Base-by-base conservation (phyloP, 176 grass and related monocot genomes). In the Carex myosuroides region DNA sequence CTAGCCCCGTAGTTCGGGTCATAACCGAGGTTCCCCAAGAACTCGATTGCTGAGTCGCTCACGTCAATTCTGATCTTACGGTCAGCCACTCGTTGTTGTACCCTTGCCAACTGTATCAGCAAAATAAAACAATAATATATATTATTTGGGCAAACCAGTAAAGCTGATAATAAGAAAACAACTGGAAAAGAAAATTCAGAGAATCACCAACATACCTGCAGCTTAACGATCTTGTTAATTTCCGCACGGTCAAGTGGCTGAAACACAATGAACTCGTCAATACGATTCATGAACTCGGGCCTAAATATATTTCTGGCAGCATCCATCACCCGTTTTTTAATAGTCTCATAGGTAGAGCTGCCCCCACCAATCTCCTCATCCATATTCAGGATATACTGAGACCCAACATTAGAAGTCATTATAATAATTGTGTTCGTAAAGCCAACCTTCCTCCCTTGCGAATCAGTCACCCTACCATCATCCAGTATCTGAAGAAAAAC, bases 341-440 rank as follows among this genome's bases (percentile, higher is more conserved):
- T 99, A 82, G 76, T 88, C 70, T 99, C 96, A 39, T 99, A 99
- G 18, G 93, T 57, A 18, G 50, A 87, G 14, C 21, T 66, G 80
- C 90, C 91, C 32, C 64, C 83, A 55, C 85, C 96, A 64, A 70
- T 81, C 55, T 95, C 96, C 8, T 91, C 91, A 1, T 90, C 92
- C 93, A 94, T 99, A 79, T 99, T 95, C 53, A 99, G 48, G 84
- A 99, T 99, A 86, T 89, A 99, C 33, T 99, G 96, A 10, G 96
- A 99, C 65, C 96, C 93, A 41, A 99, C 96, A 60, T 99, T 99
- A 17, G 96, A 99, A 39, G 96, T 99, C 96, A 99, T 99, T 80
- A 95, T 99, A 81, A 99, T 95, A 32, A 99, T 90, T 0, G 86
- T 84, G 18, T 99, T 95, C 13, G 89, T 99, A 79, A 99, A 99